Base-by-base conservation (phyloP, 108 stramenopile genomes). In the Cyclotella kingstonii region DNA sequence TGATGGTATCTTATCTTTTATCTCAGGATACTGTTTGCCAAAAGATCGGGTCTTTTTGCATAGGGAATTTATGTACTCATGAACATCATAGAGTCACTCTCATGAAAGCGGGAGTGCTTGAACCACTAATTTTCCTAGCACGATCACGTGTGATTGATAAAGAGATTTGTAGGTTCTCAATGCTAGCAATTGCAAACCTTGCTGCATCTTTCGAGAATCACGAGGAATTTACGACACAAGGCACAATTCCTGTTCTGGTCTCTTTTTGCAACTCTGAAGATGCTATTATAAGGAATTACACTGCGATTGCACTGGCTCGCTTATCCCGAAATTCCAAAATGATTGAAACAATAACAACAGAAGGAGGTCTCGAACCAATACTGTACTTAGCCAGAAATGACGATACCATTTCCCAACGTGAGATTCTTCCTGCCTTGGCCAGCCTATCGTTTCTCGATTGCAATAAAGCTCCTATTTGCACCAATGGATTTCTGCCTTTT, bases 301-400 rank as follows among this genome's bases (percentile, higher is more conserved):
- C 92, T 41, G 92, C 92, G 1, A 86, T 81, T 60, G 89, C 90
- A 33, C 53, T 86, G 7, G 85, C 87, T 11, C 86, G 87, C 60
- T 58, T 94, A 2, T 84, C 85, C 5, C 79, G 75, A 27, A 94
- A 94, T 62, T 67, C 81, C 5, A 83, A 94, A 38, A 82, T 90
- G 56, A 72, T 84, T 45, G 70, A 81, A 54, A 65, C 74, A 38
- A 72, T 94, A 7, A 87, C 89, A 0, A 78, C 85, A 19, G 90
- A 83, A 61, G 90, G 90, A 8, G 89, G 90, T 7, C 69, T 94
- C 4, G 88, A 90, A 64, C 83, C 92, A 7, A 86, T 94, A 15
- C 76, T 94, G 9, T 87, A 87, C 68, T 78, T 94, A 7, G 82
- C 86, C 1, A 63, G 86, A 28, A 91, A 84, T 29, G 83, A 89